A percentile compares a stretch with the other conserved stretches of the same genome.
phyloP scores from a whole-genome alignment of 164 flowering plant species.

The Nelumbo lutea region DNA sequence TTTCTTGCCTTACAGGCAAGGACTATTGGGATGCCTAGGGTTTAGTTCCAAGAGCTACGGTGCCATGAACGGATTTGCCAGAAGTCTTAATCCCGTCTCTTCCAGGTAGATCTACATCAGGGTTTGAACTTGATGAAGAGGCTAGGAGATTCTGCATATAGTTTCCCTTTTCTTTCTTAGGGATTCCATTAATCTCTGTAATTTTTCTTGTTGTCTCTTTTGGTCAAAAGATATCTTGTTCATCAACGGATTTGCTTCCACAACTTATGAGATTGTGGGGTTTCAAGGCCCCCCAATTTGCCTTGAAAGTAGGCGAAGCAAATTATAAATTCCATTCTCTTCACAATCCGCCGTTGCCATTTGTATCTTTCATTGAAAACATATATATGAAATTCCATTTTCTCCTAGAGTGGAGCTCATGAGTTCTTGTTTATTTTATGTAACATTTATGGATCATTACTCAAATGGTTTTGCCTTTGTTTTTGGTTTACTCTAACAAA shows the following conservation, averaged over 20 bases:
- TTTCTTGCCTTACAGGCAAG: conserved; percentile 49
- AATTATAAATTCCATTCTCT: neutral
- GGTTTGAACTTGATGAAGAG: neutral
- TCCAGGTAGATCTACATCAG: conserved; percentile 21
- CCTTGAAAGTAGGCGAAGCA: neutral
- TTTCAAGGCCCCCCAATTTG: neutral
- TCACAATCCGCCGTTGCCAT: neutral
- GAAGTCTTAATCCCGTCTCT: conserved; percentile 29
- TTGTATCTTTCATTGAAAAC: no score
- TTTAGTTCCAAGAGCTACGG: conserved; percentile 38
- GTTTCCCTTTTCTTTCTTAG: neutral
- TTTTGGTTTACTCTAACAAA: no score
- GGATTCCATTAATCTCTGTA: neutral
- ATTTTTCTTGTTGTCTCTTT: neutral
- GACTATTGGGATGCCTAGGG: conserved; percentile 47
- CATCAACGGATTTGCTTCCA: neutral
- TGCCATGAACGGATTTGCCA: conserved; percentile 32
- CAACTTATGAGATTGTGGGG: neutral
- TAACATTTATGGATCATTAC: no score
- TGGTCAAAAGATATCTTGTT: neutral
- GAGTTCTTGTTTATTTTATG: no score
- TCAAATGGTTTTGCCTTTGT: no score
- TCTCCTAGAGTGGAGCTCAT: no score
- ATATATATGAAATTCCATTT: no score
- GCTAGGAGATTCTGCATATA: neutral